Conservation (phyloP, 2,329 filamentous ascomycete genomes). For the Sporothrix humicola region DNA sequence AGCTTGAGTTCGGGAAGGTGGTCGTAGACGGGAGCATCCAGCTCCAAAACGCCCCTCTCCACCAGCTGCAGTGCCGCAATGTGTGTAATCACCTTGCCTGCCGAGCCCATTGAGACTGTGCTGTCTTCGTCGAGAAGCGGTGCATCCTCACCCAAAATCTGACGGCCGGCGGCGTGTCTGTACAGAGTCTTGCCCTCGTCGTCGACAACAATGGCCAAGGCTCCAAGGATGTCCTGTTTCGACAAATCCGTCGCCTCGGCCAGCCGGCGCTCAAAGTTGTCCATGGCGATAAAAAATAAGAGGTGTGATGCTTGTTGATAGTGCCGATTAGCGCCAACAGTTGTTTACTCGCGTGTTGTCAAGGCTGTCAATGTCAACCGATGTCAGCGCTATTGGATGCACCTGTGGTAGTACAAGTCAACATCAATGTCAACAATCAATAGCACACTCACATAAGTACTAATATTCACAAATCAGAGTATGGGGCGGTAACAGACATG, state of each 20-base stretch:
- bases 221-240: neutral
- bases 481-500: neutral
- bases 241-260: neutral
- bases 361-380: neutral
- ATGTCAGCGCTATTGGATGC: neutral
- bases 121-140: neutral
- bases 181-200: slow-evolving; percentile 4
- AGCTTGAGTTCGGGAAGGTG: neutral
- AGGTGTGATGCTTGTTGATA: neutral
- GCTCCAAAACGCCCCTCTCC: neutral
- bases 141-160: neutral
- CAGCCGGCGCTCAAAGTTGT: slow-evolving; percentile 1
- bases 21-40: neutral
- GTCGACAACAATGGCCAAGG: neutral
- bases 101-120: neutral
- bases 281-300: too few relatives aligned
- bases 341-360: neutral
- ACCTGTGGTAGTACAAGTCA: neutral
- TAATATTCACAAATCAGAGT: neutral
- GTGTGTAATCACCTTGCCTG: slow-evolving; percentile 4
- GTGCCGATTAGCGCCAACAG: neutral
- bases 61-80: slow-evolving; percentile 10
- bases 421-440: neutral
- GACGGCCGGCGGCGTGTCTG: neutral
- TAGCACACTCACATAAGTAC: neutral